Conservation (phyloP, 176 grass and related monocot genomes). For the Oryza australiensis region DNA sequence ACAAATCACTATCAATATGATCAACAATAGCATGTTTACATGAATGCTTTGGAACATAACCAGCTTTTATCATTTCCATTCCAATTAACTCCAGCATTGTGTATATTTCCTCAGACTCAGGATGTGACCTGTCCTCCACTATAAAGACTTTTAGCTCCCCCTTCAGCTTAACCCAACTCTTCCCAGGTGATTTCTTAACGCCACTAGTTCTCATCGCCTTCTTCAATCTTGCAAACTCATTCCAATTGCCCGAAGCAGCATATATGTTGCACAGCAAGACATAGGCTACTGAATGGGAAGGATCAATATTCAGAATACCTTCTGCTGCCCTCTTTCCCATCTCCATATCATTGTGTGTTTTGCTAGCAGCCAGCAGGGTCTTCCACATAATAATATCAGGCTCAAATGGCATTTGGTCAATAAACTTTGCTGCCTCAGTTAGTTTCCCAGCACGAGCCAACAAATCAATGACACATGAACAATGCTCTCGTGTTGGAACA, state of each 20-base stretch:
- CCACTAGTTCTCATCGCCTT: conserved; percentile 64
- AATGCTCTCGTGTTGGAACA: conserved; percentile 63
- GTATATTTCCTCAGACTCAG: conserved; percentile 70
- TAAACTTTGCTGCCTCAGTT: conserved; percentile 63
- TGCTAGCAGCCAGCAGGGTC: conserved; percentile 69
- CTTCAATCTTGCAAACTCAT: conserved; percentile 64
- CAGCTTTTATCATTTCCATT: conserved; percentile 64
- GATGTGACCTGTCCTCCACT: conserved; percentile 68
- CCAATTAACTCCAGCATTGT: conserved; percentile 65
- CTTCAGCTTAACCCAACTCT: conserved; percentile 83
- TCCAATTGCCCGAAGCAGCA: conserved; percentile 83
- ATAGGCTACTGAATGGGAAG: conserved; percentile 67
- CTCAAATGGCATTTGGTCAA: conserved; percentile 71
- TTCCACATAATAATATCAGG: conserved; percentile 85
- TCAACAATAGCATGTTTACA: conserved; percentile 29
- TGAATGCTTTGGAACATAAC: conserved; percentile 50
- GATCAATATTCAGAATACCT: conserved; percentile 61
- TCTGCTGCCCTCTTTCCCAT: conserved; percentile 77
- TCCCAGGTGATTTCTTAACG: conserved; percentile 73
- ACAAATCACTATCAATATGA: conserved; percentile 38
- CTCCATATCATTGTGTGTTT: conserved; percentile 62
- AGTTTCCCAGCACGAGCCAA: conserved; percentile 79
- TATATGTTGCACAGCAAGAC: conserved; percentile 88
- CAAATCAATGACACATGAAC: conserved; percentile 81
- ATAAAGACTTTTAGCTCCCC: conserved; percentile 78